Percentiles rank a stretch among this genome's conserved stretches.
Evolutionary conservation across 106 monocot species (phyloP).

Genomic region (Dendrobium nobile): DNA sequence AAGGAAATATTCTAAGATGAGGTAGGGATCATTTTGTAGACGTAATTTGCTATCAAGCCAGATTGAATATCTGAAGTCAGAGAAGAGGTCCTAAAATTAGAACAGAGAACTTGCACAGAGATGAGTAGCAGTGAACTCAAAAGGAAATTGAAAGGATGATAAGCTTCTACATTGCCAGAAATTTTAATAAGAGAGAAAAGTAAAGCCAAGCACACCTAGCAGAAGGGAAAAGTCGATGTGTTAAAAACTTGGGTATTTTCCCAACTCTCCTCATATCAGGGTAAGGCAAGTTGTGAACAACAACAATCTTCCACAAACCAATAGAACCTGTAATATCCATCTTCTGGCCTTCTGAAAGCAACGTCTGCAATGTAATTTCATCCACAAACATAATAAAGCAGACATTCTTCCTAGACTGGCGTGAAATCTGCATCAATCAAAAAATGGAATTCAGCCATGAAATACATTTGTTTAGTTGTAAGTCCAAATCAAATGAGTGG

Average conservation of each 20-base stretch:
- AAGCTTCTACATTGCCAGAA: background rate
- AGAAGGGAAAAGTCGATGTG: slow-evolving; percentile 82
- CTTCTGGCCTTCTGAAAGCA: slow-evolving; percentile 70
- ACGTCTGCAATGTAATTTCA: slow-evolving; percentile 59
- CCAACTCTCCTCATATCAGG: slow-evolving; percentile 88
- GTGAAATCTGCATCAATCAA: slow-evolving; percentile 57
- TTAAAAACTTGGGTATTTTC: slow-evolving; percentile 81
- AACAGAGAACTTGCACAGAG: background rate
- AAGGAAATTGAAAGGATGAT: background rate
- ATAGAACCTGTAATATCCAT: slow-evolving; percentile 62
- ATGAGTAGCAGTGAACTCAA: too few relatives aligned
- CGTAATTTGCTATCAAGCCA: slow-evolving; percentile 95
- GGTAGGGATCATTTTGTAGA: slow-evolving; percentile 67
- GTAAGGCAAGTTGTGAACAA: slow-evolving; percentile 72
- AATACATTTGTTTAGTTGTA: background rate
- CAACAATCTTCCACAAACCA: slow-evolving; percentile 79
- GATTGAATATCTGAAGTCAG: slow-evolving; percentile 68
- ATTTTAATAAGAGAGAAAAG: background rate
- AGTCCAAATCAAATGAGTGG: background rate
- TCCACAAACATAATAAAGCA: slow-evolving; percentile 96
- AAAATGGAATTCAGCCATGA: background rate
- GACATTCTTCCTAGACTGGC: slow-evolving; percentile 70
- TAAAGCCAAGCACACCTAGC: slow-evolving; percentile 46
- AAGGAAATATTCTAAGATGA: slow-evolving; percentile 87
- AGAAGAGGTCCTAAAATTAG: background rate